Conservation (phyloP, 345 rosid species). For the Brassica carinata region DNA sequence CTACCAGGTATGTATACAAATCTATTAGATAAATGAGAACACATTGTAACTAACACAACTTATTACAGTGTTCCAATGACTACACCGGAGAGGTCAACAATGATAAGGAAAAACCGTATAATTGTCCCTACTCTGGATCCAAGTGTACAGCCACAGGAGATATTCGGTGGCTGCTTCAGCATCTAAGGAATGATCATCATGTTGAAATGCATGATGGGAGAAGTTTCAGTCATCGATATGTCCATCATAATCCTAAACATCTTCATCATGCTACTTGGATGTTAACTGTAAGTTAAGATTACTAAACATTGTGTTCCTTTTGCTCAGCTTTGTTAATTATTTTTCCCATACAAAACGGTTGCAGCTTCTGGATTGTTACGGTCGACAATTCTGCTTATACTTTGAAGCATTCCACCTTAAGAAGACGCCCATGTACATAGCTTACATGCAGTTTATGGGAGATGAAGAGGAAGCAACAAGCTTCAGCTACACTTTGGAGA, state of each 20-base stretch:
- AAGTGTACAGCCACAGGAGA: conserved; percentile 71
- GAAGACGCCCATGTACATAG: conserved; percentile 45
- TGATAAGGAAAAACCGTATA: conserved; percentile 50
- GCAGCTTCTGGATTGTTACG: conserved; percentile 48
- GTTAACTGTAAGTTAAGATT: conserved; percentile 60
- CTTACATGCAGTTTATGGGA: conserved; percentile 48
- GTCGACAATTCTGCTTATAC: conserved; percentile 44
- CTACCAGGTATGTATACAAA: conserved; percentile 14
- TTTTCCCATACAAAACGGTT: background rate
- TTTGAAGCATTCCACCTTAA: conserved; percentile 46
- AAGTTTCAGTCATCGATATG: conserved; percentile 78
- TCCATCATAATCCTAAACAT: conserved; percentile 79
- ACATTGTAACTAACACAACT: background rate
- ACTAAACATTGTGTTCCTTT: background rate
- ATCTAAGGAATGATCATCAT: conserved; percentile 80
- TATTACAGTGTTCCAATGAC: conserved; percentile 63
- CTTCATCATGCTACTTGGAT: conserved; percentile 85
- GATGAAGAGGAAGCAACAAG: conserved; percentile 49
- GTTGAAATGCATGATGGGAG: conserved; percentile 85
- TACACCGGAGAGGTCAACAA: conserved; percentile 55
- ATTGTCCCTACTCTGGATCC: conserved; percentile 77
- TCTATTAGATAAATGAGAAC: background rate
- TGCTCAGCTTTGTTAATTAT: background rate
- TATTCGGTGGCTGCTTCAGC: conserved; percentile 61
- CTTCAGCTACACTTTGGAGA: conserved; percentile 48